Evolutionary conservation across 2,329 filamentous ascomycete genomes (phyloP), one percentile per base, ranked within the genome.

Genomic region (Sphaceloma murrayae): DNA sequence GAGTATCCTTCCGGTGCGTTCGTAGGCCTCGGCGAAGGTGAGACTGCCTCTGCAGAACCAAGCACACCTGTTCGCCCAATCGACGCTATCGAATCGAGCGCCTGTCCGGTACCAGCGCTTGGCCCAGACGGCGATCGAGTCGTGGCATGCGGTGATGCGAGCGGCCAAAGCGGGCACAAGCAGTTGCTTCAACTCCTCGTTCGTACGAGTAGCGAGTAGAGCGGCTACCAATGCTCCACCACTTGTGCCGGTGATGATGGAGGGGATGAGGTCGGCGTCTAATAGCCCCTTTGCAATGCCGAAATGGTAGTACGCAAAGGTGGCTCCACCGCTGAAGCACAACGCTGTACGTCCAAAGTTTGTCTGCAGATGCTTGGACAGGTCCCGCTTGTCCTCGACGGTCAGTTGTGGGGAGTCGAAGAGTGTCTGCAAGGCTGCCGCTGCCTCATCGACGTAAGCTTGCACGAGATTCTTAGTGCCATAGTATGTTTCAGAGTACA

Each of bases 401-500:
- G 74, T 69, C 22, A 95, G 67, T 52, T 82, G 75, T 22, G 75
- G 70, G 7, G 81, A 86, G 33, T 74, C 67, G 3, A 80, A 66
- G 8, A 96, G 66, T 49, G 91, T 77, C 42, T 73, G 69, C 34
- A 94, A 69, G 21, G 73, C 74, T 2, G 64, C 72, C 67, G 83
- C 79, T 38, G 83, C 80, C 64, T 96, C 88, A 49, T 95, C 85
- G 33, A 94, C 69, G 57, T 89, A 96, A 45, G 80, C 79, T 63
- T 96, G 91, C 21, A 94, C 85, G 51, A 95, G 65, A 49, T 91
- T 78, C 63, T 98, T 98, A n/a, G 91, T 96, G 22, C 91, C 91
- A 54, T 87, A 94, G 60, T 98, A 98, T 2, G 89, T 94, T 66
- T 96, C 88, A 56, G 85, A 94, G 61, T 98, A 98, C n/a, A 98